Conservation (phyloP, 2,329 filamentous ascomycete species). For the Stagonosporopsis rhizophila region DNA sequence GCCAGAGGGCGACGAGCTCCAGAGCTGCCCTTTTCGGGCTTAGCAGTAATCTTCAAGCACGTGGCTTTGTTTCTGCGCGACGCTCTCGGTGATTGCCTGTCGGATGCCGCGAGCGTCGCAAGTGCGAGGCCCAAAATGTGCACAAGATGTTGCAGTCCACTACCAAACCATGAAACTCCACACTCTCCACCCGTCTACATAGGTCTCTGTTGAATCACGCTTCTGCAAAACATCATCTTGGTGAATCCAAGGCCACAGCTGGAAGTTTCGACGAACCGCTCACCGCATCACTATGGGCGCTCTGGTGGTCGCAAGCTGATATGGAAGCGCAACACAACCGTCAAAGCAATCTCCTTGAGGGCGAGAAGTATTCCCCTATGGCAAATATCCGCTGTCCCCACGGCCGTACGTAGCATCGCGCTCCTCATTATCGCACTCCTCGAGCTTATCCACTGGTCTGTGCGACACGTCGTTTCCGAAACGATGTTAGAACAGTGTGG, state of each 20-base stretch:
- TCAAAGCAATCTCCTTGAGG: constrained; percentile 5
- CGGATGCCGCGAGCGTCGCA: not conserved
- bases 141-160: not conserved
- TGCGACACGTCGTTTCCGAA: constrained; percentile 21
- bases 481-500: constrained; percentile 14
- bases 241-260: not conserved
- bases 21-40: not conserved
- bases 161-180: not conserved
- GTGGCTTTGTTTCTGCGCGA: constrained; percentile 1
- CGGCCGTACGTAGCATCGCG: constrained; percentile 15
- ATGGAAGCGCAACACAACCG: not conserved
- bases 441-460: constrained; percentile 8
- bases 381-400: constrained; percentile 13
- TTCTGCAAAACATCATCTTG: not conserved
- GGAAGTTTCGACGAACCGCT: not conserved
- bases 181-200: not conserved
- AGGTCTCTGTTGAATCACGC: too few species aligned
- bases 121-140: not conserved
- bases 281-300: not conserved
- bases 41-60: not conserved
- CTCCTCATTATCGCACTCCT: constrained; percentile 9
- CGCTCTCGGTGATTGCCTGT: constrained; percentile 1
- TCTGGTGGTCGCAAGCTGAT: not conserved
- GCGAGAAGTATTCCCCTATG: constrained; percentile 8
- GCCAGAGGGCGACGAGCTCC: too few species aligned